Evolutionary conservation across 768 basidiomycete species (phyloP).

Genomic region (Pisolithus orientalis): DNA sequence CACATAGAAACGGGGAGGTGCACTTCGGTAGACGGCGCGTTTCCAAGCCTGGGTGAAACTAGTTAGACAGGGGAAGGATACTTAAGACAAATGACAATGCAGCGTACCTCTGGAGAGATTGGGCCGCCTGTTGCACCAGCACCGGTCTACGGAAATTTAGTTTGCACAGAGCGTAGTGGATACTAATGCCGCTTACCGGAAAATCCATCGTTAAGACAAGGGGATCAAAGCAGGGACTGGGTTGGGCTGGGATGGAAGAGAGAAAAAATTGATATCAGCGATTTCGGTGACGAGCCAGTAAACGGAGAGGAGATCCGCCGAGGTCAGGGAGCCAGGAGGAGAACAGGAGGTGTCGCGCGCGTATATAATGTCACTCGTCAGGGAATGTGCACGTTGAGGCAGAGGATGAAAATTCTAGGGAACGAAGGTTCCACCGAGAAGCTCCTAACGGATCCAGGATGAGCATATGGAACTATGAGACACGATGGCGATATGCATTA

Average conservation of each 20-base stretch:
- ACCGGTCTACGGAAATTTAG: slow-evolving; percentile 6
- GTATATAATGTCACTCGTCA: not conserved
- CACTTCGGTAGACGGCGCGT: slow-evolving; percentile 50
- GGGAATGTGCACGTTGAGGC: not conserved
- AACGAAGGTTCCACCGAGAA: not conserved
- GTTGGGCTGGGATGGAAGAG: not conserved
- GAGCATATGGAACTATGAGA: slow-evolving; percentile 5
- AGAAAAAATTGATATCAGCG: slow-evolving; percentile 3
- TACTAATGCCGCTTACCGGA: slow-evolving; percentile 8
- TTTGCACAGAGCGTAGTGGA: not conserved
- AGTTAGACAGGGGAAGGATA: not conserved
- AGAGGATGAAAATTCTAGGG: not conserved
- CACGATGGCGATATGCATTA: slow-evolving; percentile 6
- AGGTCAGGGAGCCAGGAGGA: too few relatives aligned
- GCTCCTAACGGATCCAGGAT: not conserved
- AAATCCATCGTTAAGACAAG: not conserved
- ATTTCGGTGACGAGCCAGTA: not conserved
- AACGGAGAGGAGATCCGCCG: too few relatives aligned
- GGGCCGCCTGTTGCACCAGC: slow-evolving; percentile 7
- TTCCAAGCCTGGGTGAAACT: slow-evolving; percentile 44
- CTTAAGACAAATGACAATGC: not conserved
- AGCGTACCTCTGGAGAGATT: slow-evolving; percentile 22
- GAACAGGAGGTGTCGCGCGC: not conserved
- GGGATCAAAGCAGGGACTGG: not conserved
- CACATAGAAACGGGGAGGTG: slow-evolving; percentile 56